phyloP scores from a whole-genome alignment of 2,329 filamentous ascomycete species.

The Macroventuria anomochaeta region DNA sequence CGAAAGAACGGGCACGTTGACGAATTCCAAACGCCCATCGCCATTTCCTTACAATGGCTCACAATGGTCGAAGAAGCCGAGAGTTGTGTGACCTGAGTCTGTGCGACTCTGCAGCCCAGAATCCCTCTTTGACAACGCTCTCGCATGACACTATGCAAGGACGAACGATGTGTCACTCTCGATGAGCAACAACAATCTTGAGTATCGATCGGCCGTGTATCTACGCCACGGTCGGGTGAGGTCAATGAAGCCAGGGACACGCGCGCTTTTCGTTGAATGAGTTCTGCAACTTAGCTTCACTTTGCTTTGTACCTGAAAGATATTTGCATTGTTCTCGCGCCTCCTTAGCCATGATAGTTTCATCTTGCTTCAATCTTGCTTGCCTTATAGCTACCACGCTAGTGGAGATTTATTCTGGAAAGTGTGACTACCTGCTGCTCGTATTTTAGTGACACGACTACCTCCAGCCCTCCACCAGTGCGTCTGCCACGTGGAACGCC shows the following conservation, averaged over 20 bases:
- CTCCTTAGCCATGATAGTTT: no score
- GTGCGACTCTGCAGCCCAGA: slow-evolving; percentile 6
- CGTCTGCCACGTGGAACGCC: not conserved
- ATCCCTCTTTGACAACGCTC: slow-evolving; percentile 5
- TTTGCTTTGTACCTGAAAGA: not conserved
- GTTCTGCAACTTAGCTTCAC: not conserved
- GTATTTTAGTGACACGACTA: no score
- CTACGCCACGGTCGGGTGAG: not conserved
- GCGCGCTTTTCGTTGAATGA: not conserved
- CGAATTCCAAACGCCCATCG: slow-evolving; percentile 3
- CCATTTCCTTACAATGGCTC: not conserved
- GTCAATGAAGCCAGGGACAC: slow-evolving; percentile 1
- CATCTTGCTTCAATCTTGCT: not conserved
- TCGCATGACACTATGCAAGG: slow-evolving; percentile 8
- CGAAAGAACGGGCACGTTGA: not conserved
- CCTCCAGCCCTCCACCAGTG: no score
- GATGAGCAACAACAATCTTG: not conserved
- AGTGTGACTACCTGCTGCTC: not conserved
- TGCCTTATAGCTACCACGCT: not conserved
- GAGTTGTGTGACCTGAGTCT: slow-evolving; percentile 2
- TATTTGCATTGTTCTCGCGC: not conserved
- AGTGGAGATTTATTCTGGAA: not conserved
- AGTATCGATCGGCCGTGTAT: not conserved
- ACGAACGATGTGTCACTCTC: not conserved
- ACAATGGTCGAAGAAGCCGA: slow-evolving; percentile 8